Evolutionary conservation across 2,329 filamentous ascomycete genomes (phyloP).

Genomic region (Alternaria alternata): DNA sequence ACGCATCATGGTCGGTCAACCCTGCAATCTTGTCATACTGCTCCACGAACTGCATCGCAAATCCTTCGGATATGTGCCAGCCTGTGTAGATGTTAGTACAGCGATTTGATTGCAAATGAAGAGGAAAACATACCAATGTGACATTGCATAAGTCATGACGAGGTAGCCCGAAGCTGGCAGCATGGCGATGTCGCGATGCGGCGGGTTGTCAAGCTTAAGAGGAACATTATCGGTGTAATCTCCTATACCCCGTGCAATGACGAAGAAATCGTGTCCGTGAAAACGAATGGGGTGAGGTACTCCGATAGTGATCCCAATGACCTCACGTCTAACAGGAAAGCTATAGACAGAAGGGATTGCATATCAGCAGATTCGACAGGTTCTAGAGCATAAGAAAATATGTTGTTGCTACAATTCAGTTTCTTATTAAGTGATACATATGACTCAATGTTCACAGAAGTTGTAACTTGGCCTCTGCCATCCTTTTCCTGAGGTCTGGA

Average conservation of each 20-base stretch:
- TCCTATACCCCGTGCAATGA: not conserved
- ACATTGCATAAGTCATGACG: not conserved
- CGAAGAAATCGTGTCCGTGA: not conserved
- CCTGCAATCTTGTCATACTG: not conserved
- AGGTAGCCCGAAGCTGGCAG: not conserved
- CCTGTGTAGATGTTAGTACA: not conserved
- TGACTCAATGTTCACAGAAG: slow-evolving; percentile 27
- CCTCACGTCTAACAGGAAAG: not conserved
- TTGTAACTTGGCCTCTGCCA: slow-evolving; percentile 15
- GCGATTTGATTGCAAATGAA: not conserved
- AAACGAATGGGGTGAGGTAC: not conserved
- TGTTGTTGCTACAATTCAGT: not conserved
- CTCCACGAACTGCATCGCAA: not conserved
- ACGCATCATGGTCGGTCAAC: not conserved
- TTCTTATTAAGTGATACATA: not conserved
- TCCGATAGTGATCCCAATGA: not conserved
- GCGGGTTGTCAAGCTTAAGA: not conserved
- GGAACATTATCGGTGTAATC: not conserved
- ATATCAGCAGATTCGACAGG: not conserved
- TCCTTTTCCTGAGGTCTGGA: not conserved
- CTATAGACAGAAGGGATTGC: not conserved
- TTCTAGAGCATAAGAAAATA: not conserved
- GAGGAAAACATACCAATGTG: not conserved
- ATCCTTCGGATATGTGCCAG: not conserved
- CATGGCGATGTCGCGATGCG: not conserved